phyloP scores from a whole-genome alignment of 345 rosid species.

The Balakata baccata region DNA sequence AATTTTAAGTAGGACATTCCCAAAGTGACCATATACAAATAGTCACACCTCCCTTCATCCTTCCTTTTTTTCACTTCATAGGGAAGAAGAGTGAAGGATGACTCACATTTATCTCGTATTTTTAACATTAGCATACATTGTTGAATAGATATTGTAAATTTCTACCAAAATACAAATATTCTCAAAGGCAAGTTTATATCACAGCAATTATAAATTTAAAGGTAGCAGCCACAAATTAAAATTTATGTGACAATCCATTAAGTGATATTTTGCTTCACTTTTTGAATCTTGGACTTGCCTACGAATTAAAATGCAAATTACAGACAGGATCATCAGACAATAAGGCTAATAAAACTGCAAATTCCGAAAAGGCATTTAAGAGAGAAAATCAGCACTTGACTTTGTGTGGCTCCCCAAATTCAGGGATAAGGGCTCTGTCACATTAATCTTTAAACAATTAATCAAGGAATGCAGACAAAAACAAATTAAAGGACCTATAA shows the following conservation, averaged over 20 bases:
- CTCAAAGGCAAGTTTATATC: background rate
- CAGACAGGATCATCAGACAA: background rate
- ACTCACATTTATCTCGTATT: background rate
- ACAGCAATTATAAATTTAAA: background rate
- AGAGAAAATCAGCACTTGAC: background rate
- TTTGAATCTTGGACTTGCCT: background rate
- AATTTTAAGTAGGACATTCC: background rate
- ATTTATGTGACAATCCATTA: background rate
- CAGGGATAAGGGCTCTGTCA: background rate
- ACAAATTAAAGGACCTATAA: constrained; percentile 12
- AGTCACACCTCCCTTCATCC: background rate
- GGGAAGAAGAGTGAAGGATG: background rate
- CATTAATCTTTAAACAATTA: background rate
- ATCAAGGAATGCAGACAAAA: constrained; percentile 8
- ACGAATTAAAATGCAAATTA: background rate
- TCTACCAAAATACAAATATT: background rate
- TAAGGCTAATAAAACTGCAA: background rate
- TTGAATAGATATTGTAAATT: background rate
- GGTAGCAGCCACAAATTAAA: background rate
- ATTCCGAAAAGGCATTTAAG: background rate
- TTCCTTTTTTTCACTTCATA: background rate
- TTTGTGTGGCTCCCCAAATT: background rate
- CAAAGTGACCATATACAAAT: too few relatives aligned
- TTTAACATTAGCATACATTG: background rate
- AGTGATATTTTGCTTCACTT: background rate